A percentile compares a stretch with the other conserved stretches of the same genome.
phyloP scores from a whole-genome alignment of 2,329 filamentous ascomycete genomes.

The Cladosporium sphaerospermum region DNA sequence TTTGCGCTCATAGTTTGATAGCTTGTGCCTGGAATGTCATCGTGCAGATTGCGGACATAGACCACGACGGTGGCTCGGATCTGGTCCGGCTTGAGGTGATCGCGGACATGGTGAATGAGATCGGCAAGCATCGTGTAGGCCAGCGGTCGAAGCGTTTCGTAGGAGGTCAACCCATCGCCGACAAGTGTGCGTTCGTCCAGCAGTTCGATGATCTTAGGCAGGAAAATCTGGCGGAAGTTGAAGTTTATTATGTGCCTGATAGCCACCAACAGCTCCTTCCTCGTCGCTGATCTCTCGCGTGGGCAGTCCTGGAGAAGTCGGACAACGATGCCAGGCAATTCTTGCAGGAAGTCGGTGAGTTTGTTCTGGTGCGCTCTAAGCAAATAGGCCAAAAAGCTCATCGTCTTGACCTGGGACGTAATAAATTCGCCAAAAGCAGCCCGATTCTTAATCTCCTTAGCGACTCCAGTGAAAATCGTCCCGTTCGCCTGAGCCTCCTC shows the following conservation, averaged over 20 bases:
- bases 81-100: constrained; percentile 79
- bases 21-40: constrained; percentile 83
- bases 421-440: constrained; percentile 96
- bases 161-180: constrained; percentile 90
- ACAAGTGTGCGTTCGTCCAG: constrained; percentile 91
- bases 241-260: constrained; percentile 99
- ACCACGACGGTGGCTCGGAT: constrained; percentile 95
- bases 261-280: constrained; percentile 92
- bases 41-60: constrained; percentile 92
- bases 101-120: constrained; percentile 92
- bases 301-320: constrained; percentile 89
- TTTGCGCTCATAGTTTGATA: constrained; percentile 99
- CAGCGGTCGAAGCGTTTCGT: constrained; percentile 90
- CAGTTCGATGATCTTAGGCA: constrained; percentile 89
- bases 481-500: constrained; percentile 71
- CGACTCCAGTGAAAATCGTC: constrained; percentile 86
- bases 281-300: constrained; percentile 82
- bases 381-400: constrained; percentile 95
- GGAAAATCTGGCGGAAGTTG: constrained; percentile 91
- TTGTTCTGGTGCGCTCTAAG: constrained; percentile 82
- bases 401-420: constrained; percentile 96
- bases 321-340: constrained; percentile 82
- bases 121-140: constrained; percentile 99
- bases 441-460: constrained; percentile 85
- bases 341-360: constrained; percentile 78